Evolutionary conservation across 306 rosid species (phyloP).

Genomic region (Dicorynia guianensis): DNA sequence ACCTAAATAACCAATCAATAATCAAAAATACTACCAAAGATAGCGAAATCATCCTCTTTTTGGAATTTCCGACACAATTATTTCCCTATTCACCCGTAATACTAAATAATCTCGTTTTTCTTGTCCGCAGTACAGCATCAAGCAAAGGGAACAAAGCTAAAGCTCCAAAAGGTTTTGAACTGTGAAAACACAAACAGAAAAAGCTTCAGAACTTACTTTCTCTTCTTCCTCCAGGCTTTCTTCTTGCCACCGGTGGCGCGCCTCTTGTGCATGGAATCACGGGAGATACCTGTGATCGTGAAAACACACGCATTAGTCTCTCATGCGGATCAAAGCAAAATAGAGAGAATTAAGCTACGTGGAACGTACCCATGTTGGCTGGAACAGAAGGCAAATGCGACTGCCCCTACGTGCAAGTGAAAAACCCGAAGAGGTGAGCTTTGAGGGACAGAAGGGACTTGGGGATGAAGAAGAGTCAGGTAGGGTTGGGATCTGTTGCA

Average conservation of each 20-base stretch:
- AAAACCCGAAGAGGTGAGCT: neutral
- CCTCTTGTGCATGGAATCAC: constrained; percentile 54
- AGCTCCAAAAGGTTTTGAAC: neutral
- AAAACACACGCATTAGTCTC: neutral
- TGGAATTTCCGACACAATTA: too few species aligned
- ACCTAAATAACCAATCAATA: neutral
- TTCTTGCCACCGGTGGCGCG: too few species aligned
- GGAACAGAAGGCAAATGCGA: neutral
- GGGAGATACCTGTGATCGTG: constrained; percentile 43
- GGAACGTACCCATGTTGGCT: neutral
- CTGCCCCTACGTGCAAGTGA: neutral
- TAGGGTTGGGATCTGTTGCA: neutral
- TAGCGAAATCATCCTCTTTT: neutral
- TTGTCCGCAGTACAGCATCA: neutral
- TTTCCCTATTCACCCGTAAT: too few species aligned
- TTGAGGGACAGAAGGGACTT: neutral
- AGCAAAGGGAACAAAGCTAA: too few species aligned
- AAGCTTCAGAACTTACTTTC: constrained; percentile 38
- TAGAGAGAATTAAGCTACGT: neutral
- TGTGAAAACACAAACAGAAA: neutral
- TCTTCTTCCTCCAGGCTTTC: constrained; percentile 51
- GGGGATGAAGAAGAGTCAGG: neutral
- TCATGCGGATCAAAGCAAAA: neutral
- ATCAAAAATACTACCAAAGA: too few species aligned
- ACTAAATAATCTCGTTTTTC: neutral